A percentile compares a stretch with the other conserved stretches of the same genome.
Evolutionary conservation across 2,329 filamentous ascomycete species (phyloP).

Genomic region (Zopfia rhizophila): DNA sequence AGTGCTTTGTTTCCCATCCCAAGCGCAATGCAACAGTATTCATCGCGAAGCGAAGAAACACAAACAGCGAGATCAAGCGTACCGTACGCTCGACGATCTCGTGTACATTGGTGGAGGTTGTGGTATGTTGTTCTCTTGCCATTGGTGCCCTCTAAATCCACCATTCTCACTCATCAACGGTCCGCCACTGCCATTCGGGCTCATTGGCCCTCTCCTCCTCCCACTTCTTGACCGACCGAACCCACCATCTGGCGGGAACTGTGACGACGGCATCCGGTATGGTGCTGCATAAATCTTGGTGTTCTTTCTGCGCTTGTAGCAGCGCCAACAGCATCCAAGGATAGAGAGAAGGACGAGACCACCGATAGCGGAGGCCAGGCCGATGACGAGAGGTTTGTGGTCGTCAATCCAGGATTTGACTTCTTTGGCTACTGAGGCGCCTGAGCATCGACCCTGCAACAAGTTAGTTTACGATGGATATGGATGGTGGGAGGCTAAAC

Average conservation of each 20-base stretch:
- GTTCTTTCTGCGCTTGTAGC: constrained; percentile 51
- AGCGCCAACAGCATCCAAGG: constrained; percentile 71
- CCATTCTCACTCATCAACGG: neutral
- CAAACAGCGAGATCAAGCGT: too few species aligned
- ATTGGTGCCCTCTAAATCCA: neutral
- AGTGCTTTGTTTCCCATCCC: too few species aligned
- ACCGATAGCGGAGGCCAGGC: constrained; percentile 76
- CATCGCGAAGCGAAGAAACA: too few species aligned
- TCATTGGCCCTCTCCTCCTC: constrained; percentile 4
- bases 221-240: constrained; percentile 8
- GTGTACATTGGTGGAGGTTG: constrained; percentile 20
- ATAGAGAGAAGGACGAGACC: constrained; percentile 76
- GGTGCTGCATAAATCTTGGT: constrained; percentile 35
- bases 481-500: constrained; percentile 29
- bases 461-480: neutral
- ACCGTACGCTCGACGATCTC: constrained; percentile 13
- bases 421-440: constrained; percentile 74
- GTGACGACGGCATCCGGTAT: too few species aligned
- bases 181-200: constrained; percentile 8
- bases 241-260: neutral
- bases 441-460: constrained; percentile 74
- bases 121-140: constrained; percentile 7
- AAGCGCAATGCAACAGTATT: too few species aligned
- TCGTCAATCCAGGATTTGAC: constrained; percentile 79
- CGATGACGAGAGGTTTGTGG: constrained; percentile 85